A percentile compares a stretch with the other conserved stretches of the same genome.
These are phyloP conservation scores for Casuarina cunninghamiana DNA, from an alignment of 306 rosid species.

Conservation along the genomic window DNA sequence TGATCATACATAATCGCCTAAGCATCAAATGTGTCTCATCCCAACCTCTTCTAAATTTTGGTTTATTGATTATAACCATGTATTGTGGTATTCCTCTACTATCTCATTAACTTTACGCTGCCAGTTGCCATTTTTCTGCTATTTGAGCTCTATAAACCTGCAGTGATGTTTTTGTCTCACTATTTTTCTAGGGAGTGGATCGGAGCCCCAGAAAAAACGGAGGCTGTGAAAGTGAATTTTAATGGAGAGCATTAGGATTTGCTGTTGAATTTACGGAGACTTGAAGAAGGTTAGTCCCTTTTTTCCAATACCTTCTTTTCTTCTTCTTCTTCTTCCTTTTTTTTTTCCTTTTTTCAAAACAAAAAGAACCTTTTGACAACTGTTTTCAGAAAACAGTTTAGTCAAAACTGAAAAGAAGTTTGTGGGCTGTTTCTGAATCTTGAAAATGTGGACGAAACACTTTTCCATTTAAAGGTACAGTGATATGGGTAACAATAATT, in stretches of 20 bases:
- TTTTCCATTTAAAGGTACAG: too few species aligned
- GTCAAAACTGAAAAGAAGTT: too few species aligned
- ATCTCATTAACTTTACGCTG: background rate
- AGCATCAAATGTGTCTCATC: background rate
- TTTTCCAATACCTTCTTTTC: too few species aligned
- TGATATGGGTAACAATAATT: too few species aligned
- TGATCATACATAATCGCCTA: background rate
- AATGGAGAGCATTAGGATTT: background rate
- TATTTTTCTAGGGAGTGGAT: constrained; percentile 28
- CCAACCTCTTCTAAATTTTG: background rate
- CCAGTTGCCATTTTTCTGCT: background rate
- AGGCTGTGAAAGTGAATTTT: constrained; percentile 6
- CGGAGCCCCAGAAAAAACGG: constrained; percentile 27
- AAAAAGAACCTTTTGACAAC: too few species aligned
- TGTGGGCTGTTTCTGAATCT: too few species aligned
- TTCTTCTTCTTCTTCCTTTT: too few species aligned
- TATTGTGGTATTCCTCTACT: background rate
- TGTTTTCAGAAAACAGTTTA: too few species aligned
- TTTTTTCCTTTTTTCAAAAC: too few species aligned
- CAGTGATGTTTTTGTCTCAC: constrained; percentile 4
- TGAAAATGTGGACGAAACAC: too few species aligned
- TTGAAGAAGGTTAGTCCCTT: background rate
- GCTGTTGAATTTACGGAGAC: background rate
- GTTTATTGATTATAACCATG: background rate
- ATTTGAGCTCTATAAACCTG: background rate